Evolutionary conservation across 805 yeast species (phyloP).

Genomic region (Nakazawaea wickerhamii): DNA sequence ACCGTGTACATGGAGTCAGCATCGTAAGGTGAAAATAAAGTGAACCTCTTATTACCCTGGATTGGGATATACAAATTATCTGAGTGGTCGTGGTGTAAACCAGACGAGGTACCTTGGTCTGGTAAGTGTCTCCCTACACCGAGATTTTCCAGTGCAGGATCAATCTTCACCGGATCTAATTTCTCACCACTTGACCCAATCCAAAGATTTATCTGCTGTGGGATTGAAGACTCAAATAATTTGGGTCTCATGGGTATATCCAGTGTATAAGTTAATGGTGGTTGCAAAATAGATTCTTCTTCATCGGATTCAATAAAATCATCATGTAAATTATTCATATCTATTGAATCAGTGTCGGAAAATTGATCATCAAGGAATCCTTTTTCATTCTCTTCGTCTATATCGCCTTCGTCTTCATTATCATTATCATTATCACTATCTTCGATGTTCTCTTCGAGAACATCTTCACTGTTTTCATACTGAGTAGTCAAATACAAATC

Average conservation of each 20-base stretch:
- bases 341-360: slow-evolving; percentile 37
- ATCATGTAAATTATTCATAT: slow-evolving; percentile 39
- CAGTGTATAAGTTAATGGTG: slow-evolving; percentile 41
- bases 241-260: slow-evolving; percentile 36
- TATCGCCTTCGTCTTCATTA: slow-evolving; percentile 20
- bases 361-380: slow-evolving; percentile 12
- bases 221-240: slow-evolving; percentile 37
- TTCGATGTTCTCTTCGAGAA: slow-evolving; percentile 27
- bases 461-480: slow-evolving; percentile 49
- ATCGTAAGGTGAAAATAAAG: slow-evolving; percentile 59
- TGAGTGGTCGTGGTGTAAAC: slow-evolving; percentile 78
- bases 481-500: slow-evolving; percentile 65
- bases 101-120: slow-evolving; percentile 56
- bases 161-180: slow-evolving; percentile 10
- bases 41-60: slow-evolving; percentile 59
- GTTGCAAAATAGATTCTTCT: slow-evolving; percentile 32
- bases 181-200: slow-evolving; percentile 36
- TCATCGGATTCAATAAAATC: slow-evolving; percentile 39
- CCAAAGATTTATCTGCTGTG: slow-evolving; percentile 77
- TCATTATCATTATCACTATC: slow-evolving; percentile 17
- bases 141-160: slow-evolving; percentile 20
- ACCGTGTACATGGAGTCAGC: slow-evolving; percentile 55
- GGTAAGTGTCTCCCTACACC: slow-evolving; percentile 55
- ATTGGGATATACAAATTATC: slow-evolving; percentile 64
- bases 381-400: slow-evolving; percentile 16